Percentiles rank a stretch among this genome's conserved stretches.
phyloP scores from a whole-genome alignment of 176 grass and related monocot species.

The Tillandsia leiboldiana region DNA sequence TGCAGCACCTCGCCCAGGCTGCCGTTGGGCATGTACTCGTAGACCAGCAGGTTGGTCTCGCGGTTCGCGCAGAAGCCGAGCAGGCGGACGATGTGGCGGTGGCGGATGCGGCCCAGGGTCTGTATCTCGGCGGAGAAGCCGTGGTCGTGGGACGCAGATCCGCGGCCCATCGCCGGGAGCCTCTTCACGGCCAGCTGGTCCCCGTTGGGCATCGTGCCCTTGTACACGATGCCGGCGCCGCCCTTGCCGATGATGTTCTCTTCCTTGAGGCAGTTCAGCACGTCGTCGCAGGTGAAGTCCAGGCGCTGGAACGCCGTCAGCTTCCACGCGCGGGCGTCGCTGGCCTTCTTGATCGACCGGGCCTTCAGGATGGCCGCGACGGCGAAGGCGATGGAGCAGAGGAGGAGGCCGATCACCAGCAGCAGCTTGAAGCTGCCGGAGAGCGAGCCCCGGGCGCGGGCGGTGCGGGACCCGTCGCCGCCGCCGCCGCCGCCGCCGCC shows the following conservation, averaged over 20 bases:
- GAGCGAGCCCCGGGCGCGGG: slow-evolving; percentile 29
- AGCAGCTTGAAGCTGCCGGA: slow-evolving; percentile 76
- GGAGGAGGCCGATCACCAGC: slow-evolving; percentile 56
- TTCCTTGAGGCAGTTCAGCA: slow-evolving; percentile 74
- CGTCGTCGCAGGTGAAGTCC: slow-evolving; percentile 75
- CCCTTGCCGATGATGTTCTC: slow-evolving; percentile 97
- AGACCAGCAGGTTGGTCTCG: slow-evolving; percentile 80
- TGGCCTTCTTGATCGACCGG: slow-evolving; percentile 71
- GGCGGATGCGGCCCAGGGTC: slow-evolving; percentile 83
- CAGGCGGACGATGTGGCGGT: slow-evolving; percentile 82
- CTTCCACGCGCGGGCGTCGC: slow-evolving; percentile 65
- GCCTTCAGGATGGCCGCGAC: slow-evolving; percentile 66
- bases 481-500: slow-evolving; percentile 43
- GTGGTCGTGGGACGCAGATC: slow-evolving; percentile 68
- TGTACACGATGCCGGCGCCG: slow-evolving; percentile 87
- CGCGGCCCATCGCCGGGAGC: slow-evolving; percentile 59
- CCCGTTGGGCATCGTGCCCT: slow-evolving; percentile 76
- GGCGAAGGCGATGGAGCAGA: slow-evolving; percentile 75
- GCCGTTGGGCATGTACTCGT: slow-evolving; percentile 97
- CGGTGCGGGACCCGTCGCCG: not conserved
- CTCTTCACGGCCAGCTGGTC: slow-evolving; percentile 84
- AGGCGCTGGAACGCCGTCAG: slow-evolving; percentile 78
- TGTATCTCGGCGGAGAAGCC: slow-evolving; percentile 95
- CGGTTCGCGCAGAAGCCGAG: slow-evolving; percentile 88
- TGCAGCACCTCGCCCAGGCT: slow-evolving; percentile 93